A percentile compares a stretch with the other conserved stretches of the same genome.
These are phyloP conservation scores for Nothopassalora personata DNA, from an alignment of 2,329 filamentous ascomycete species.

Conservation along the genomic window DNA sequence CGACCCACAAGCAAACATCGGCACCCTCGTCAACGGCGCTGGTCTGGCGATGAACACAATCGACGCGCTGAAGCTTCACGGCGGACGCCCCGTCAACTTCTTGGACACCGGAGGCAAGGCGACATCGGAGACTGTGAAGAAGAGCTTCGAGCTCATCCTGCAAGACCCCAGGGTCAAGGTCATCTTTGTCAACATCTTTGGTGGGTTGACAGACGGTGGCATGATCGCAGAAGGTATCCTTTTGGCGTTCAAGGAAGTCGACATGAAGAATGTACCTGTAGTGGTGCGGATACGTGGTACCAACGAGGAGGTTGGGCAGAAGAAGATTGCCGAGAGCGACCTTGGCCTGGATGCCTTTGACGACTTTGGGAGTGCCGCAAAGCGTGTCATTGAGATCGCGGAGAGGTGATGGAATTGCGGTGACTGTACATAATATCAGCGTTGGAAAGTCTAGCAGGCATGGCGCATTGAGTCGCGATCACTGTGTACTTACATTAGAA, in stretches of 20 bases:
- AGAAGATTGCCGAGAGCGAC: slow-evolving; percentile 63
- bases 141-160: slow-evolving; percentile 68
- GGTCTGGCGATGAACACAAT: slow-evolving; percentile 89
- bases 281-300: slow-evolving; percentile 74
- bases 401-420: background rate
- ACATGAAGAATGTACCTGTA: slow-evolving; percentile 55
- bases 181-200: slow-evolving; percentile 68
- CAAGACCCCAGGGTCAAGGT: slow-evolving; percentile 66
- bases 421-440: slow-evolving; percentile 1
- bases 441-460: background rate
- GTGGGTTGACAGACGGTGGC: slow-evolving; percentile 65
- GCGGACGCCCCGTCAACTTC: slow-evolving; percentile 72
- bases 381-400: slow-evolving; percentile 59
- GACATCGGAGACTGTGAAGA: slow-evolving; percentile 72
- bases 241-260: slow-evolving; percentile 64
- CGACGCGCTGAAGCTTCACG: slow-evolving; percentile 65
- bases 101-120: slow-evolving; percentile 87
- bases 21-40: slow-evolving; percentile 82
- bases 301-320: slow-evolving; percentile 65
- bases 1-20: slow-evolving; percentile 58
- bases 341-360: slow-evolving; percentile 66
- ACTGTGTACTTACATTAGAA: background rate
- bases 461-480: background rate
- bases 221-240: slow-evolving; percentile 77
- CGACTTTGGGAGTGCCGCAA: slow-evolving; percentile 67